Conservation (phyloP, 768 basidiomycete species). For the Chalciporus piperatus region DNA sequence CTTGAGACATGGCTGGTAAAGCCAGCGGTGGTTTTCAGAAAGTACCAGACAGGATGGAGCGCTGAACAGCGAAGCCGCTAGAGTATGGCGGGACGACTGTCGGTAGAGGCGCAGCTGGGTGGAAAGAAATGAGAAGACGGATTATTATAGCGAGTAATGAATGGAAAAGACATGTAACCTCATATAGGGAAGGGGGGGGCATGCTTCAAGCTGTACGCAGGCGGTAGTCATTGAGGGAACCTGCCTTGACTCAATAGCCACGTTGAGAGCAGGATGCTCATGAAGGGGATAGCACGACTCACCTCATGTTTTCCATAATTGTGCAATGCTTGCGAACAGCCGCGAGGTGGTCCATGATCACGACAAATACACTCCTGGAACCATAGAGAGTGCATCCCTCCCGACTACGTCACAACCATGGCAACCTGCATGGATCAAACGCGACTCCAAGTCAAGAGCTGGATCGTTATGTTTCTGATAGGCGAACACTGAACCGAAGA, state of each 20-base stretch:
- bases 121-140: constrained; percentile 28
- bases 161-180: constrained; percentile 20
- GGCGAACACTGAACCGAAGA: constrained; percentile 9
- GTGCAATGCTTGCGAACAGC: constrained; percentile 30
- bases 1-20: constrained; percentile 23
- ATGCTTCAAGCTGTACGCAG: constrained; percentile 32
- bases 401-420: constrained; percentile 27
- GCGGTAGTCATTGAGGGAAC: constrained; percentile 31
- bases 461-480: constrained; percentile 10
- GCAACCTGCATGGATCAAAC: constrained; percentile 16
- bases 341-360: constrained; percentile 33
- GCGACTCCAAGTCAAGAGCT: constrained; percentile 1
- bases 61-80: constrained; percentile 9
- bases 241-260: constrained; percentile 35
- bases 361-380: constrained; percentile 30
- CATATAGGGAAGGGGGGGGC: constrained; percentile 31
- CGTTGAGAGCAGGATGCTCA: constrained; percentile 32
- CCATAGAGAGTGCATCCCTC: constrained; percentile 19
- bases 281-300: constrained; percentile 31
- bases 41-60: constrained; percentile 8
- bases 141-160: constrained; percentile 30
- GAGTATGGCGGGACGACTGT: constrained; percentile 15
- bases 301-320: constrained; percentile 39
- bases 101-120: constrained; percentile 23
- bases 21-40: constrained; percentile 5